phyloP scores from a whole-genome alignment of 139 green algal genomes.

The Tetraselmis striata region DNA sequence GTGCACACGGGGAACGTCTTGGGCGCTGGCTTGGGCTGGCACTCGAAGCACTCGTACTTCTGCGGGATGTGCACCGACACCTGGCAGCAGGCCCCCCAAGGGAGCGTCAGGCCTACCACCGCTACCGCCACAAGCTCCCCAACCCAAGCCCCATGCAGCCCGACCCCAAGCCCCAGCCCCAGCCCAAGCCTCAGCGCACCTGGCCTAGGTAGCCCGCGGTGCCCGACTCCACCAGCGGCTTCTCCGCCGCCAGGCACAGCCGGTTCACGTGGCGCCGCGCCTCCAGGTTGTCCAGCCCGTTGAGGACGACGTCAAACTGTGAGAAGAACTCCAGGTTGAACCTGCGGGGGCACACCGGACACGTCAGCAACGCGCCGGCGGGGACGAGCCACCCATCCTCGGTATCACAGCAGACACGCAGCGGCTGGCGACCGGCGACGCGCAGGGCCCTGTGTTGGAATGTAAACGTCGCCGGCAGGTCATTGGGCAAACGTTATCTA shows the following conservation, averaged over 20 bases:
- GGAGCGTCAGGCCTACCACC: not conserved
- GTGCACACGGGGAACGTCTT: conserved; percentile 97
- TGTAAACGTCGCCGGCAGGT: too few relatives aligned
- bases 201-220: conserved; percentile 89
- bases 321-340: conserved; percentile 88
- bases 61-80: conserved; percentile 64
- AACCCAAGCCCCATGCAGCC: not conserved
- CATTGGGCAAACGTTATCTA: too few relatives aligned
- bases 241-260: conserved; percentile 76
- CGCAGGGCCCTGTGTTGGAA: not conserved
- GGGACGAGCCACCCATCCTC: too few relatives aligned
- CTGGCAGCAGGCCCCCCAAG: not conserved
- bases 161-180: not conserved
- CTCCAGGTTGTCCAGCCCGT: conserved; percentile 96
- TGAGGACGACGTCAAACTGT: conserved; percentile 89
- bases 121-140: not conserved
- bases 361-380: not conserved
- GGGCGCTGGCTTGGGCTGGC: conserved; percentile 66
- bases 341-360: not conserved
- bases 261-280: conserved; percentile 87
- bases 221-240: conserved; percentile 90
- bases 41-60: conserved; percentile 92
- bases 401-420: not conserved
- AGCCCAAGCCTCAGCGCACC: conserved; percentile 40
- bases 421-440: not conserved